Conservation (phyloP, 2,329 filamentous ascomycete genomes). For the Zymoseptoria brevis region DNA sequence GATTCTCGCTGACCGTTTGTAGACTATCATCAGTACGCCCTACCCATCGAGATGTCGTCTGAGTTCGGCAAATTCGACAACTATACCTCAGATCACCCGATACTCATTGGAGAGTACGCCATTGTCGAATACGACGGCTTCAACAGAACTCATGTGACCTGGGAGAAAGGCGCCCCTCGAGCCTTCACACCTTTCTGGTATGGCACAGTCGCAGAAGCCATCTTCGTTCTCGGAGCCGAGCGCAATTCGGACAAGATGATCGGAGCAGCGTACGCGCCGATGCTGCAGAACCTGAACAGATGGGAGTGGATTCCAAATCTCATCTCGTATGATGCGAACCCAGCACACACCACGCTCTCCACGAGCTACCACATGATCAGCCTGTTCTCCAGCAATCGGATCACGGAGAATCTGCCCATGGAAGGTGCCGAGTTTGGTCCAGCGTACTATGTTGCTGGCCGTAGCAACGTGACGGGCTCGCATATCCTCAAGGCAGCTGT, state of each 20-base stretch:
- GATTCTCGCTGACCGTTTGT: not conserved
- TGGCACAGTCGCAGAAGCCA: conserved; percentile 55
- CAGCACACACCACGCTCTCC: conserved; percentile 25
- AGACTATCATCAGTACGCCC: conserved; percentile 29
- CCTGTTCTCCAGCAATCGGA: conserved; percentile 37
- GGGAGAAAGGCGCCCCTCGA: conserved; percentile 34
- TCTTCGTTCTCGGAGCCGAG: conserved; percentile 59
- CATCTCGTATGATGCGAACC: conserved; percentile 35
- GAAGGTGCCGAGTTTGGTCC: conserved; percentile 34
- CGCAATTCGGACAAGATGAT: conserved; percentile 54
- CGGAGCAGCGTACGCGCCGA: conserved; percentile 42
- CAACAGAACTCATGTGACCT: conserved; percentile 34
- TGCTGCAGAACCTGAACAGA: conserved; percentile 24
- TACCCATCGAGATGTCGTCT: conserved; percentile 22
- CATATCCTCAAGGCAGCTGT: conserved; percentile 42
- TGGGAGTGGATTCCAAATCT: conserved; percentile 32
- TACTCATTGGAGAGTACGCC: conserved; percentile 45
- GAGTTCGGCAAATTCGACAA: conserved; percentile 42
- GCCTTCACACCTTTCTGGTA: conserved; percentile 39
- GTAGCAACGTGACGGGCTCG: conserved; percentile 30
- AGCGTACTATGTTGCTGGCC: conserved; percentile 41
- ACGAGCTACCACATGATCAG: conserved; percentile 31
- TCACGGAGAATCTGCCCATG: conserved; percentile 39
- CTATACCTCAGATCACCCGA: conserved; percentile 28
- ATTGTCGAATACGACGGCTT: conserved; percentile 42